Conservation (phyloP, 2,329 filamentous ascomycete species). For the Colletotrichum sp. region DNA sequence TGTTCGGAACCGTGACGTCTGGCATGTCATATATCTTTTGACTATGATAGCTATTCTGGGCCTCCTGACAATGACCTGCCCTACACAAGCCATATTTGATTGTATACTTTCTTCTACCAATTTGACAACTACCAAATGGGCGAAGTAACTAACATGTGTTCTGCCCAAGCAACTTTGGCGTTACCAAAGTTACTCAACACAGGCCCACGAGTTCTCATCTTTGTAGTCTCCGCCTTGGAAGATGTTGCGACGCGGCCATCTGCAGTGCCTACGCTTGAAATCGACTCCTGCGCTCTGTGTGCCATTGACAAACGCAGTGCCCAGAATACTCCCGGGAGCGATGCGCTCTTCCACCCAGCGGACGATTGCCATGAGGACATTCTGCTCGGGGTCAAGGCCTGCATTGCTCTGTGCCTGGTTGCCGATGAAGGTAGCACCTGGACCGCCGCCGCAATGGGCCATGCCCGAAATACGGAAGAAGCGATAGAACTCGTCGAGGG, state of each 20-base stretch:
- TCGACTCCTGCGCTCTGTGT: slow-evolving; percentile 25
- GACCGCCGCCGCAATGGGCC: slow-evolving; percentile 34
- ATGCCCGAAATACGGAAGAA: slow-evolving; percentile 36
- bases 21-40: too few relatives aligned
- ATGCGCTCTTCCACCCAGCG: slow-evolving; percentile 34
- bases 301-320: slow-evolving; percentile 34
- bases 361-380: slow-evolving; percentile 33
- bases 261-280: slow-evolving; percentile 36
- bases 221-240: slow-evolving; percentile 25
- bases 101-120: too few relatives aligned
- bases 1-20: too few relatives aligned
- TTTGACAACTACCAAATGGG: too few relatives aligned
- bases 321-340: slow-evolving; percentile 31
- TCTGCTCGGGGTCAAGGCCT: slow-evolving; percentile 26
- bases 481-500: slow-evolving; percentile 39
- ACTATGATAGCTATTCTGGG: too few relatives aligned
- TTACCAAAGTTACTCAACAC: not conserved
- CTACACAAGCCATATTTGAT: too few relatives aligned
- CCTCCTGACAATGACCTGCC: too few relatives aligned
- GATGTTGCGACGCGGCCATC: slow-evolving; percentile 33
- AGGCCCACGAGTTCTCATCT: slow-evolving; percentile 15
- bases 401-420: slow-evolving; percentile 24
- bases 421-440: slow-evolving; percentile 29
- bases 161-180: too few relatives aligned
- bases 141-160: too few relatives aligned